Conservation (phyloP, 306 rosid genomes). For the Quercus aquifolioides region DNA sequence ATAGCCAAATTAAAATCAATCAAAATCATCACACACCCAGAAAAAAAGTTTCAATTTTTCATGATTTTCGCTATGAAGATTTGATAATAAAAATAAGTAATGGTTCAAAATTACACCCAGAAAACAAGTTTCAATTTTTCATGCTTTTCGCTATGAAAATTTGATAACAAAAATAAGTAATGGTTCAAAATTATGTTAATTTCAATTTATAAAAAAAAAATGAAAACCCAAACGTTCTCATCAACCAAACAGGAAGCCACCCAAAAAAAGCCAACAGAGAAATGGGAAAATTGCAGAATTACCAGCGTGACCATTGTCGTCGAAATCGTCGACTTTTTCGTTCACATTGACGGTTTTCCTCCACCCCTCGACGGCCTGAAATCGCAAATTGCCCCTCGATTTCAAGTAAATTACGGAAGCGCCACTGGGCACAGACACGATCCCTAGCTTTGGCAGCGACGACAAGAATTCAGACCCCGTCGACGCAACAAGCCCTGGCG, state of each 20-base stretch:
- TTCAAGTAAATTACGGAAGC: conserved; percentile 18
- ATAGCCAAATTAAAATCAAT: not conserved
- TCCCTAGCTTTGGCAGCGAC: conserved; percentile 14
- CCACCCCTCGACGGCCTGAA: conserved; percentile 41
- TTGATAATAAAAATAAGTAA: too few relatives aligned
- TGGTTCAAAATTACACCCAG: not conserved
- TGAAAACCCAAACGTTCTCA: not conserved
- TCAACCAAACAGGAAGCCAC: not conserved
- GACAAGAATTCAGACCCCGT: conserved; percentile 4
- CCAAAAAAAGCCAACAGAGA: not conserved
- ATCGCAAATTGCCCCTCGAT: conserved; percentile 27
- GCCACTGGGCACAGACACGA: conserved; percentile 11
- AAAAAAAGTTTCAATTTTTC: not conserved
- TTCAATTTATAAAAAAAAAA: not conserved
- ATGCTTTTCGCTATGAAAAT: too few relatives aligned
- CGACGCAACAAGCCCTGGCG: conserved; percentile 16
- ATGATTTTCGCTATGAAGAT: too few relatives aligned
- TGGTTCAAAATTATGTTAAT: too few relatives aligned
- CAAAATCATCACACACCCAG: not conserved
- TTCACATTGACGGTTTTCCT: conserved; percentile 21
- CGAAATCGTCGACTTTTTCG: conserved; percentile 20
- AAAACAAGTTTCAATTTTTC: not conserved
- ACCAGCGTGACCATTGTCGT: conserved; percentile 39
- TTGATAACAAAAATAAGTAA: too few relatives aligned
- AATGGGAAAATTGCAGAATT: conserved; percentile 26